Evolutionary conservation across 352 stramenopile species (phyloP), one percentile per base, ranked within the genome.

Genomic region (Phytophthora tubulina): DNA sequence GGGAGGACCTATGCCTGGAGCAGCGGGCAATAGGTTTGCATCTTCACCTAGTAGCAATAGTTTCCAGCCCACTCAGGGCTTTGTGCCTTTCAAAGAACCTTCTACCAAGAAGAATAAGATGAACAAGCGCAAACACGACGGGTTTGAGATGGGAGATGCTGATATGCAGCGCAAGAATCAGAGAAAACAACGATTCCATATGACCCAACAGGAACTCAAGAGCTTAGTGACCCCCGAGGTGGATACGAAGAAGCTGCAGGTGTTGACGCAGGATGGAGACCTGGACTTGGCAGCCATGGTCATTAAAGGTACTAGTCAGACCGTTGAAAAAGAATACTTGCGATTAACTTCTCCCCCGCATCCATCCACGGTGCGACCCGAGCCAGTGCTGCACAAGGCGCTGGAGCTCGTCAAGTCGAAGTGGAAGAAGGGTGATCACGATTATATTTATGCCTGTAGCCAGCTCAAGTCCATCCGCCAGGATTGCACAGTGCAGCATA

Each of bases 401-500:
- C 77, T 98, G 51, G 73, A 91, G 69, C 80, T 95, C 70, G 82
- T 98, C 41, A 89, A 97, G 68, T 79, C 75, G 36, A 93, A 96
- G 82, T 98, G 93, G 92, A 92, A 95, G 65, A 67, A 88, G 56
- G 78, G 80, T 69, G 79, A 90, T 46, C 91, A 85, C 65, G 93
- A 98, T 86, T 98, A 98, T 89, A 79, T 96, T 64, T 98, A 98
- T 88, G 87, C 97, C 70, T 99, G 97, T 89, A 98, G 96, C 61
- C 98, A 99, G 75, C 92, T 99, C 52, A 99, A 99, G 80, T 98
- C 98, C 31, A 99, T 99, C 67, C 94, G 98, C 21, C 98, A 99
- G 80, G 98, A 99, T 85, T 97, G 98, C 69, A 99, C 96, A 14
- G 96, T 99, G 32, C 95, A 98, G 75, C 90, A 95, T 68, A 99